Percentiles rank a stretch among this genome's conserved stretches.
These are phyloP conservation scores for Hippophae rhamnoides DNA, from an alignment of 306 rosid genomes.

Conservation along the genomic window DNA sequence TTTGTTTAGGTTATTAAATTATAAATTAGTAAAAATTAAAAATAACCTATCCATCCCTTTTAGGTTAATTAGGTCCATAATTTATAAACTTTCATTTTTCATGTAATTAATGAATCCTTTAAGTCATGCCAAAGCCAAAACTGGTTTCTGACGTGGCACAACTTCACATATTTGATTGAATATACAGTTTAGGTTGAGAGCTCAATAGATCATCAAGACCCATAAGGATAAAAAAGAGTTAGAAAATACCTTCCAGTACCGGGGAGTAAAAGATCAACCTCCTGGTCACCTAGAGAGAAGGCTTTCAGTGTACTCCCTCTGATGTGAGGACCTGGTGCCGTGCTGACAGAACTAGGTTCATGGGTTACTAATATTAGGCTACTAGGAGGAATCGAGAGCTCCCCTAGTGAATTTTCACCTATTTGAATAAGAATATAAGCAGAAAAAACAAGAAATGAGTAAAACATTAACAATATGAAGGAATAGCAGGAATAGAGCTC, in stretches of 20 bases:
- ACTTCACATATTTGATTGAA: no score
- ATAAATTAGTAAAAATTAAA: no score
- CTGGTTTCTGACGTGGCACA: no score
- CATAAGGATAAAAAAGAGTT: conserved; percentile 6
- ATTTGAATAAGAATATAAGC: conserved; percentile 19
- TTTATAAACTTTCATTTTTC: no score
- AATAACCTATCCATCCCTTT: no score
- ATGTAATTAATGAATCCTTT: no score
- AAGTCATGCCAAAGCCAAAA: no score
- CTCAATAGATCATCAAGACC: neutral
- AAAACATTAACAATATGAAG: neutral
- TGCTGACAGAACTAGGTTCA: conserved; percentile 63
- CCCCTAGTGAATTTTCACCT: conserved; percentile 45
- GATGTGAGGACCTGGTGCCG: conserved; percentile 86
- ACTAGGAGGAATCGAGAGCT: conserved; percentile 44
- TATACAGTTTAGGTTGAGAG: no score
- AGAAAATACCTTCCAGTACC: conserved; percentile 79
- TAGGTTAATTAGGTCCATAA: no score
- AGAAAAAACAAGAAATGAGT: neutral
- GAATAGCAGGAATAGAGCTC: neutral
- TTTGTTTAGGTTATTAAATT: no score
- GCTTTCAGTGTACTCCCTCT: conserved; percentile 79
- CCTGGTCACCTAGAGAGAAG: conserved; percentile 76
- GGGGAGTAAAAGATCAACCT: conserved; percentile 83
- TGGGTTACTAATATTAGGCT: conserved; percentile 71